Conservation (phyloP, 2,329 filamentous ascomycete genomes). For the Trichoderma arundinaceum region DNA sequence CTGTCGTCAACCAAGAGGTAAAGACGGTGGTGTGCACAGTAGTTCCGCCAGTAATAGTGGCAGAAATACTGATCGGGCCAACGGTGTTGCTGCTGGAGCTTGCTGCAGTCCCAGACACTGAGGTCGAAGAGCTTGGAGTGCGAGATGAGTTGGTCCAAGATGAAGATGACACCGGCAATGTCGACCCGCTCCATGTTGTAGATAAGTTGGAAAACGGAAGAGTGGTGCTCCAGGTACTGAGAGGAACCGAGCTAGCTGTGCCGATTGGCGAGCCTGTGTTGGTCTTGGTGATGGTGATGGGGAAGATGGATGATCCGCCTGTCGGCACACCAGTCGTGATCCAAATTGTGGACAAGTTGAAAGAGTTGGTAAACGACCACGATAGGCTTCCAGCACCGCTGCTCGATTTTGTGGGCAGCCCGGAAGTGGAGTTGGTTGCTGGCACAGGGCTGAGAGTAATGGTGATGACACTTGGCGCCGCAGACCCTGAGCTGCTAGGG, state of each 20-base stretch:
- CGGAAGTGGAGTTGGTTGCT: constrained; percentile 24
- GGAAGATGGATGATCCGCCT: background rate
- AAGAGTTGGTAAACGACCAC: constrained; percentile 27
- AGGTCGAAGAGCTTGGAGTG: background rate
- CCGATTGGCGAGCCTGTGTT: background rate
- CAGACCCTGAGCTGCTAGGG: background rate
- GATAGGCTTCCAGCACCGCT: constrained; percentile 18
- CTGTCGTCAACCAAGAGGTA: constrained; percentile 30
- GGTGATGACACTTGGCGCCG: background rate
- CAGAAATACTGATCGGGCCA: constrained; percentile 4
- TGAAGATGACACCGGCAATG: background rate
- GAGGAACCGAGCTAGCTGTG: constrained; percentile 1
- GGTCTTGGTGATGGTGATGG: constrained; percentile 7
- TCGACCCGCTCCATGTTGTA: constrained; percentile 2
- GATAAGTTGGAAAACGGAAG: constrained; percentile 6
- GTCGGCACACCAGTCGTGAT: constrained; percentile 3
- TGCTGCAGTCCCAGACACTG: background rate
- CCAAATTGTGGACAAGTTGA: constrained; percentile 27
- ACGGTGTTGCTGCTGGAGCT: background rate
- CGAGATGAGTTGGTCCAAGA: constrained; percentile 21
- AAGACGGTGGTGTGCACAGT: constrained; percentile 22
- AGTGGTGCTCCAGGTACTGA: background rate
- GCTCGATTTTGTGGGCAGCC: background rate
- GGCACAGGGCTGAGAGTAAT: constrained; percentile 28
- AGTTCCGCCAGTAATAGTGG: constrained; percentile 15